Percentiles rank a stretch among this genome's conserved stretches.
These are phyloP conservation scores for Barnettozyma californica DNA, from an alignment of 805 yeast genomes.

Conservation along the genomic window DNA sequence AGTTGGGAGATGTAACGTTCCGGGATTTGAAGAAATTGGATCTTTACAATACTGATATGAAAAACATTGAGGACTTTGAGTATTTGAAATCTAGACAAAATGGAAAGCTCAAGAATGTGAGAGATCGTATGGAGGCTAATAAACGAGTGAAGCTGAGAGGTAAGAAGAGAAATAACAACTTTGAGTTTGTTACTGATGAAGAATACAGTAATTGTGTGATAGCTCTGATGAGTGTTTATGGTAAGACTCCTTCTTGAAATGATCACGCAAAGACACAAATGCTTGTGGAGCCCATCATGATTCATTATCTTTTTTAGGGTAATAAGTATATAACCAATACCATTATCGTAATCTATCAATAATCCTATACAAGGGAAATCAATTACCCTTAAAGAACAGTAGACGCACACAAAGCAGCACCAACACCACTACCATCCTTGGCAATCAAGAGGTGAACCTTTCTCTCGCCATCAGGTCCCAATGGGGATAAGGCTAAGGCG, in stretches of 20 bases:
- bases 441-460: conserved; percentile 76
- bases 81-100: not conserved
- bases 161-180: not conserved
- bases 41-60: conserved; percentile 6
- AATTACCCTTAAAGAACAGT: not conserved
- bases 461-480: conserved; percentile 72
- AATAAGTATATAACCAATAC: too few species aligned
- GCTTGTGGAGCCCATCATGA: not conserved
- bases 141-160: not conserved
- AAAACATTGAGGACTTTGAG: not conserved
- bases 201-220: not conserved
- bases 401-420: conserved; percentile 84
- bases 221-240: not conserved
- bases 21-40: conserved; percentile 22
- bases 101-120: not conserved
- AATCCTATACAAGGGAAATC: not conserved
- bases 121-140: not conserved
- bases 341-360: not conserved
- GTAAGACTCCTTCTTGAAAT: not conserved
- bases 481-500: conserved; percentile 63
- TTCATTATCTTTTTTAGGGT: not conserved
- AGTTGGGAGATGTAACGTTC: conserved; percentile 43
- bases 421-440: conserved; percentile 95
- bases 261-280: not conserved
- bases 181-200: conserved; percentile 4